Base-by-base conservation (phyloP, 352 stramenopile genomes). In the Globisporangium paddicum region DNA sequence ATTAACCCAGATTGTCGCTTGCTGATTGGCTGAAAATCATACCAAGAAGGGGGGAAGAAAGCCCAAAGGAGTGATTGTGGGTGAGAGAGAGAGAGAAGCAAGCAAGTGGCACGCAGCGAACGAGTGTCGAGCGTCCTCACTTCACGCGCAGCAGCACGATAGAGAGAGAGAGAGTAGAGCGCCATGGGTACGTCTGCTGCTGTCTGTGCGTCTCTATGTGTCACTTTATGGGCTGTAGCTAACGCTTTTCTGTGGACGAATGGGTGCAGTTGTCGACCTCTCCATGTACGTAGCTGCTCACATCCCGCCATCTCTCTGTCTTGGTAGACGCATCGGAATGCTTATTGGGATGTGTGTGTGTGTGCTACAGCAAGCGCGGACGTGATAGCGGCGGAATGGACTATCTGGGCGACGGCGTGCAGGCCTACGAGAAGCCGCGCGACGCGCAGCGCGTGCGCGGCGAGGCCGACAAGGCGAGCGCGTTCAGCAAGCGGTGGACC, bases 401-500 rank as follows among this genome's bases (percentile, higher is more conserved):
- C 23, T 46, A 37, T 25, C 2, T 35, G n/a, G 55, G 55, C 6
- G 58, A 59, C n/a, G 47, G 48, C 23, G 55, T 54, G 14, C 38
- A 63, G 37, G 58, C 47, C 10, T 68, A 75, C 47, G 69, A 72
- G 45, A 66, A 62, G n/a, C 63, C 73, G 16, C 74, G 73, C 19
- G 77, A 89, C 37, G 62, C 82, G 38, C 77, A 86, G 53, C 67
- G 68, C 26, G 58, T 71, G 35, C 73, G 71, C 16, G 54, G 64
- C 11, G 75, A 81, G 41, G 82, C 78, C 47, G 81, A 84, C 56
- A 82, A 78, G 48, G 66, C 32, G 13, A 61, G 44, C 21, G 67
- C 71, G 8, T 63, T 66, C 10, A 79, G 72, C 55, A 87, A 87
- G 59, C 85, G 85, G 32, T 95, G 85, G 85, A 95, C 85, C 8